These are phyloP conservation scores for Phtheirospermum japonicum DNA, from an alignment of 257 asterid genomes.

Conservation along the genomic window DNA sequence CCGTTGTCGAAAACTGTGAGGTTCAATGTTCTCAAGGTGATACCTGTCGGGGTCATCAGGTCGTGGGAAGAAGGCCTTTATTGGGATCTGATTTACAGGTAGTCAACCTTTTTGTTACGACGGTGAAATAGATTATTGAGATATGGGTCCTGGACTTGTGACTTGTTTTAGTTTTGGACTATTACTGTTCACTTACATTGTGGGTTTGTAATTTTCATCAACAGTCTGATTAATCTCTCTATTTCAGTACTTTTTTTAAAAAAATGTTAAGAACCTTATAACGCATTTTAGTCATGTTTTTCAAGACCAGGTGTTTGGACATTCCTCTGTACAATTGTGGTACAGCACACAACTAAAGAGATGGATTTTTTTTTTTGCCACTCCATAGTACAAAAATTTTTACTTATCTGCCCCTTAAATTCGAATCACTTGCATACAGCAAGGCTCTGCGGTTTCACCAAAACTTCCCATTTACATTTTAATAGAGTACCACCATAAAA, in stretches of 20 bases:
- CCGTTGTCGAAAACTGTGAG: slow-evolving; percentile 67
- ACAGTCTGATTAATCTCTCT: not conserved
- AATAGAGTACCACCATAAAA: not conserved
- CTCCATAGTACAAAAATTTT: no score
- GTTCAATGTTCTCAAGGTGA: slow-evolving; percentile 61
- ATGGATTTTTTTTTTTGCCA: no score
- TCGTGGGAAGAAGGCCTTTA: slow-evolving; percentile 59
- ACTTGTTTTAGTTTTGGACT: not conserved
- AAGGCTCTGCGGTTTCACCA: no score
- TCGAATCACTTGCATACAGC: no score
- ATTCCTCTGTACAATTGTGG: no score
- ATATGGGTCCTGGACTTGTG: not conserved
- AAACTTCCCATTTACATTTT: not conserved
- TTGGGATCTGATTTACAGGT: slow-evolving; percentile 37
- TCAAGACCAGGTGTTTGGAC: no score
- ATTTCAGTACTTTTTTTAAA: not conserved
- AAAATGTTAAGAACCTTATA: no score
- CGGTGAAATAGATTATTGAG: not conserved
- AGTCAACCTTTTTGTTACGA: not conserved
- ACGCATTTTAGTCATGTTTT: no score
- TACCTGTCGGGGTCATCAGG: slow-evolving; percentile 63
- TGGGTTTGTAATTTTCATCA: not conserved
- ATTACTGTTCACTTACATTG: not conserved
- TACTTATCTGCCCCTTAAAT: no score
- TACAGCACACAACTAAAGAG: no score